phyloP scores from a whole-genome alignment of 139 green algal species.

The Desmodesmus armatus region DNA sequence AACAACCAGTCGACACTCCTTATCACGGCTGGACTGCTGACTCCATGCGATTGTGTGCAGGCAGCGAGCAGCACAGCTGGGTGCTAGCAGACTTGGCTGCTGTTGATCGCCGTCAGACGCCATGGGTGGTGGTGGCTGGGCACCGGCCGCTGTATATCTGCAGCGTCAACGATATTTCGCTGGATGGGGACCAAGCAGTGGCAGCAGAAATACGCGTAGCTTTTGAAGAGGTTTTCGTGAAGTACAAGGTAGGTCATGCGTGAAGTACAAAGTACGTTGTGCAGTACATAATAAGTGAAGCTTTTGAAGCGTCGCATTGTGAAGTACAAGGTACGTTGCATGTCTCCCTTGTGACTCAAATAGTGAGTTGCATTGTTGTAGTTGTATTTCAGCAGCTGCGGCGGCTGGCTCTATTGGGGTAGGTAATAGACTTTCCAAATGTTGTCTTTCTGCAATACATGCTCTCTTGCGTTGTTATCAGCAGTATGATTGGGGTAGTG shows the following conservation, averaged over 20 bases:
- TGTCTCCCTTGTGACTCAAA: too few species aligned
- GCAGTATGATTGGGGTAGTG: too few species aligned
- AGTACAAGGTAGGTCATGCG: constrained; percentile 50
- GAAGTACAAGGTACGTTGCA: too few species aligned
- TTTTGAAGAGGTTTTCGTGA: constrained; percentile 54
- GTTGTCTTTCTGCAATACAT: too few species aligned
- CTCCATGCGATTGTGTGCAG: not conserved
- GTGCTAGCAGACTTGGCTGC: constrained; percentile 33
- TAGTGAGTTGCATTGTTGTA: too few species aligned
- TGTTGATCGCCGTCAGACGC: constrained; percentile 58
- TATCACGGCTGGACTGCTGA: too few species aligned
- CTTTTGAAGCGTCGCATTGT: not conserved
- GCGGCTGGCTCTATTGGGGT: too few species aligned
- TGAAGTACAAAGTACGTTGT: not conserved
- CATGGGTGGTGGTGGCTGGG: constrained; percentile 79
- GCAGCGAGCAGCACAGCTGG: constrained; percentile 58
- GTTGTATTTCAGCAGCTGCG: too few species aligned
- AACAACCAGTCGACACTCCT: too few species aligned
- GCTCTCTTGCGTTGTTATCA: too few species aligned
- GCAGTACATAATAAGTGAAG: not conserved
- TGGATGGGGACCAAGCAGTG: constrained; percentile 64
- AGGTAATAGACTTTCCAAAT: too few species aligned
- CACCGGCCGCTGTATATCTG: constrained; percentile 80
- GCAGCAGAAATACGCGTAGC: constrained; percentile 49
- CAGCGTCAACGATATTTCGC: constrained; percentile 42